A percentile compares a stretch with the other conserved stretches of the same genome.
Conservation (phyloP, 495 filamentous ascomycete genomes). For the Hypoxylon perforatum region DNA sequence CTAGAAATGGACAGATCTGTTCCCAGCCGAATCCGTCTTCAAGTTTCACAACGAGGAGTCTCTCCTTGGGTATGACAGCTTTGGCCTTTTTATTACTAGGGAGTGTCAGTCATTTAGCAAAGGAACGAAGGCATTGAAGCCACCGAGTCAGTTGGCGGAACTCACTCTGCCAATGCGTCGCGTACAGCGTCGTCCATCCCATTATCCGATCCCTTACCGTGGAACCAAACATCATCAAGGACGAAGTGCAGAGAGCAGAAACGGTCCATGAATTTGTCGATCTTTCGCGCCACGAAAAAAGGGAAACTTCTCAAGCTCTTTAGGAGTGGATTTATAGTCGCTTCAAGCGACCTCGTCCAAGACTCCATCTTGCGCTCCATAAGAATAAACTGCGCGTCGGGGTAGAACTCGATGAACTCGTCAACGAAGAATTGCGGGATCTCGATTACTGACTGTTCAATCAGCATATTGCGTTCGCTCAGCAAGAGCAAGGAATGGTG, state of each 20-base stretch:
- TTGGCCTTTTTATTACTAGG: slow-evolving; percentile 25
- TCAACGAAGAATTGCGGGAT: slow-evolving; percentile 48
- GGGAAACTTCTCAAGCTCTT: slow-evolving; percentile 25
- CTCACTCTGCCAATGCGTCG: slow-evolving; percentile 3
- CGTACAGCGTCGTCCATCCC: slow-evolving; percentile 12
- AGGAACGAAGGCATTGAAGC: not conserved
- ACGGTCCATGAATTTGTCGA: slow-evolving; percentile 14
- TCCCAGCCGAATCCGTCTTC: slow-evolving; percentile 47
- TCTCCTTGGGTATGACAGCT: slow-evolving; percentile 17
- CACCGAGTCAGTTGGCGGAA: not conserved
- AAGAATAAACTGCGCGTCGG: slow-evolving; percentile 53
- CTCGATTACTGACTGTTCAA: slow-evolving; percentile 49
- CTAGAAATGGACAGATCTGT: slow-evolving; percentile 47
- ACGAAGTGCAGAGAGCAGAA: slow-evolving; percentile 29
- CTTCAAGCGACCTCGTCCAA: slow-evolving; percentile 46
- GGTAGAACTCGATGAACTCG: slow-evolving; percentile 53
- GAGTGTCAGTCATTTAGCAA: not conserved
- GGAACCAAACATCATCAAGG: slow-evolving; percentile 18
- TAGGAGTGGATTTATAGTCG: slow-evolving; percentile 18
- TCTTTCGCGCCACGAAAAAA: slow-evolving; percentile 10
- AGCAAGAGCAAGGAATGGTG: slow-evolving; percentile 2
- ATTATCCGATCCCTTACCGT: slow-evolving; percentile 13
- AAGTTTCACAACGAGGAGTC: slow-evolving; percentile 38
- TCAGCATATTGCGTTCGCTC: not conserved
- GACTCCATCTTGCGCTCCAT: slow-evolving; percentile 47